Evolutionary conservation across 805 yeast genomes (phyloP).

Genomic region (Lipomyces spencermartinsiae): DNA sequence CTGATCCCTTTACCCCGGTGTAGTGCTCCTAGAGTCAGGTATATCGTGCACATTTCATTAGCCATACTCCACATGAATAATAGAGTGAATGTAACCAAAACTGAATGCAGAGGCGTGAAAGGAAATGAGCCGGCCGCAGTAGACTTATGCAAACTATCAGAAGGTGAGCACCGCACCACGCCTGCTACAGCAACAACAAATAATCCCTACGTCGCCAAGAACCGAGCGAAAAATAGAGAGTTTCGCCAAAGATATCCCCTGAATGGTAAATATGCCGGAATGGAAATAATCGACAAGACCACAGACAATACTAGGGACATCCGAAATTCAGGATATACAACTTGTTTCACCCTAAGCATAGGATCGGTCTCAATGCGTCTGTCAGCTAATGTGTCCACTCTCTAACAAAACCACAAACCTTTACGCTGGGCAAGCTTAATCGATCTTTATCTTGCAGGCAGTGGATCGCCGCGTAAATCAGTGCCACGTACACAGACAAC

Average conservation of each 20-base stretch:
- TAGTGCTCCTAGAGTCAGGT: conserved; percentile 48
- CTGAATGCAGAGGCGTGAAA: conserved; percentile 27
- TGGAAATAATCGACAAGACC: conserved; percentile 3
- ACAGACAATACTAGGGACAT: conserved; percentile 1
- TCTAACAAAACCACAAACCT: conserved; percentile 9
- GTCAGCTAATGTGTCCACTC: neutral
- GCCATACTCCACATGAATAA: conserved; percentile 37
- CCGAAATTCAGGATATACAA: neutral
- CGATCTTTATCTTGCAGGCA: conserved; percentile 29
- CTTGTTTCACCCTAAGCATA: conserved; percentile 17
- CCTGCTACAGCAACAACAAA: neutral
- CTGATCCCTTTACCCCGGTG: conserved; percentile 44
- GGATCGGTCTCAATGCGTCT: conserved; percentile 28
- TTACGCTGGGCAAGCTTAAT: conserved; percentile 22
- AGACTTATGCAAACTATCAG: conserved; percentile 34
- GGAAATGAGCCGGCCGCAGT: conserved; percentile 31
- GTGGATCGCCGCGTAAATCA: conserved; percentile 26
- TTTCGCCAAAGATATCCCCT: conserved; percentile 32
- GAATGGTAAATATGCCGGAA: conserved; percentile 27
- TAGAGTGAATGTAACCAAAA: conserved; percentile 30
- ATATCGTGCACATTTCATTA: conserved; percentile 43
- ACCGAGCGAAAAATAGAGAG: conserved; percentile 16
- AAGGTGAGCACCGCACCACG: neutral
- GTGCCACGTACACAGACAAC: conserved; percentile 24
- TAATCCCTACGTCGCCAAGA: conserved; percentile 16